phyloP scores from a whole-genome alignment of 2,329 filamentous ascomycete species.

The Colletotrichum endophyticum region DNA sequence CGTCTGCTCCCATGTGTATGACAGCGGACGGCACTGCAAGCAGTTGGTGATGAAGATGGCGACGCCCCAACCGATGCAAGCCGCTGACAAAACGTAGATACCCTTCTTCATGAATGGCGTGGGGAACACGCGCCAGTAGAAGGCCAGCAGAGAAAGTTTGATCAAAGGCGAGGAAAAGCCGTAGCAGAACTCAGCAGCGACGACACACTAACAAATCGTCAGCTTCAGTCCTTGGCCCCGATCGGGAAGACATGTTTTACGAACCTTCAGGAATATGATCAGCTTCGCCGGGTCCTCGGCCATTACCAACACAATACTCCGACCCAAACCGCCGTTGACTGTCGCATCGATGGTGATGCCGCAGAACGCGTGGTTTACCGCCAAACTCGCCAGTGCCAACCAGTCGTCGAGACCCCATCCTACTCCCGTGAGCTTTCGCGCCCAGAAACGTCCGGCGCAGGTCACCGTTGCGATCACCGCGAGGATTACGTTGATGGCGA shows the following conservation, averaged over 20 bases:
- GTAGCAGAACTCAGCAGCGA: constrained; percentile 16
- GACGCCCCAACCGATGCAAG: background rate
- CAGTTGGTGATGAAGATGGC: constrained; percentile 6
- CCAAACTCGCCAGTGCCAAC: background rate
- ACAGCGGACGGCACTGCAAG: background rate
- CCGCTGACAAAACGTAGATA: background rate
- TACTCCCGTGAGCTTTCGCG: background rate
- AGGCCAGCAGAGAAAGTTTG: background rate
- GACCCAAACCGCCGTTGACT: background rate
- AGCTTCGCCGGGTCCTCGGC: background rate
- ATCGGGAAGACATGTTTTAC: background rate
- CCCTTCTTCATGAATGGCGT: background rate
- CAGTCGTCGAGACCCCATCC: constrained; percentile 5
- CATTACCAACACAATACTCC: background rate
- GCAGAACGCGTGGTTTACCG: background rate
- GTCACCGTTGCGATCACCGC: background rate
- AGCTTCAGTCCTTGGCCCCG: background rate
- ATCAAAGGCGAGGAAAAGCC: background rate
- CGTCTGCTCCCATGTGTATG: background rate
- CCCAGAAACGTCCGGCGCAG: background rate
- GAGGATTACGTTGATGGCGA: background rate
- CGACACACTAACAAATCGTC: background rate
- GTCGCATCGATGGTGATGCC: background rate
- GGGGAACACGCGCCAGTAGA: constrained; percentile 4
- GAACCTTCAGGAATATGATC: background rate